Conservation (phyloP, 208 protist genomes). For the Angomonas ambiguus region DNA sequence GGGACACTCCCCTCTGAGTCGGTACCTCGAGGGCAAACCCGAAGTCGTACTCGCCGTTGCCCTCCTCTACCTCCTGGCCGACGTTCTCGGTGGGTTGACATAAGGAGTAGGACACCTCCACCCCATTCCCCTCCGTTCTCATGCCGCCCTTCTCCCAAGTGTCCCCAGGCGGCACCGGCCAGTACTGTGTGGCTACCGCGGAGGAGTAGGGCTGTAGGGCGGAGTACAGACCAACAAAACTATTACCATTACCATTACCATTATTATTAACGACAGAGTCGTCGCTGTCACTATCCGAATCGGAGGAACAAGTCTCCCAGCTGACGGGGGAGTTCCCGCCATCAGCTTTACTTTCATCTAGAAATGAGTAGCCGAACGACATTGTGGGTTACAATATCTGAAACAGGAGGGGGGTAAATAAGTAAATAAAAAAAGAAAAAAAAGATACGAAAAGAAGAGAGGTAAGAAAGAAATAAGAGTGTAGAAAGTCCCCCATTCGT, state of each 20-base stretch:
- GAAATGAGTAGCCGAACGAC: slow-evolving; percentile 21
- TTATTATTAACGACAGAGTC: background rate
- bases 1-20: background rate
- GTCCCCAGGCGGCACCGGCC: background rate
- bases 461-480: too few species aligned
- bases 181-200: background rate
- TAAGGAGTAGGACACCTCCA: background rate
- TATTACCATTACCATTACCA: background rate
- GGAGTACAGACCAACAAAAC: background rate
- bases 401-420: background rate
- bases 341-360: background rate
- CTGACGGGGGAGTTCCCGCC: background rate
- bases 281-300: background rate
- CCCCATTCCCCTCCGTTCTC: background rate
- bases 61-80: background rate
- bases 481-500: too few species aligned
- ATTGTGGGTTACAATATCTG: background rate
- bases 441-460: background rate
- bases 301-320: background rate
- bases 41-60: background rate
- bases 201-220: background rate
- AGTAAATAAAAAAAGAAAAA: slow-evolving; percentile 20
- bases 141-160: background rate
- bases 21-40: background rate
- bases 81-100: background rate